Evolutionary conservation across 176 grass and related monocot species (phyloP).

Genomic region (Saccharum spontaneum): DNA sequence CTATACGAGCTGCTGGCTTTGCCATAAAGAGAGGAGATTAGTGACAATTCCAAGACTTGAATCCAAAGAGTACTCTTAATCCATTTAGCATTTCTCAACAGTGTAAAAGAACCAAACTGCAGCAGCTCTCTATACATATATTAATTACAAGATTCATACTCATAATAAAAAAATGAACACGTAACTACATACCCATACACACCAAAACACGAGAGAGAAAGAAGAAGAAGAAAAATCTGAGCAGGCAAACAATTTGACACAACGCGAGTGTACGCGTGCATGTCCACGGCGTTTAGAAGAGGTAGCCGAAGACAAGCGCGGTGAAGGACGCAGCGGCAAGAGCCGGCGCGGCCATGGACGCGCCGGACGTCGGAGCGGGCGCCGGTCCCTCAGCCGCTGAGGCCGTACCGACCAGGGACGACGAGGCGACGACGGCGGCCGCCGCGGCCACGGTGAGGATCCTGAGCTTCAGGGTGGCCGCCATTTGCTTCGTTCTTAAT

Average conservation of each 20-base stretch:
- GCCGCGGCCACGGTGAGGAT: constrained; percentile 31
- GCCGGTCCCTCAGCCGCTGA: constrained; percentile 33
- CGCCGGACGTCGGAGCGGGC: constrained; percentile 36
- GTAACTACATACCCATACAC: not conserved
- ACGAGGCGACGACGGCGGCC: not conserved
- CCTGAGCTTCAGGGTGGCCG: constrained; percentile 41
- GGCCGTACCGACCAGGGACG: constrained; percentile 23
- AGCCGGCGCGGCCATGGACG: constrained; percentile 28
- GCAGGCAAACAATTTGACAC: not conserved
- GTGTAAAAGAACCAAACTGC: not conserved
- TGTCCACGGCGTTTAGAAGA: constrained; percentile 13
- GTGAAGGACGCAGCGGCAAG: constrained; percentile 39
- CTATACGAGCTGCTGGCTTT: too few species aligned
- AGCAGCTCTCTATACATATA: not conserved
- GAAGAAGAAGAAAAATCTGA: not conserved
- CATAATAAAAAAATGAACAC: not conserved
- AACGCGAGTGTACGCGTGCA: not conserved
- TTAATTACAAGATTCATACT: not conserved
- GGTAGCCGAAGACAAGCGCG: constrained; percentile 37
- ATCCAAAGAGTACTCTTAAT: not conserved
- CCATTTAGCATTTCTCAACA: not conserved
- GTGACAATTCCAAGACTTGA: too few species aligned
- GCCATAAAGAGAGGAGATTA: too few species aligned
- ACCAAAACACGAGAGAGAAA: not conserved
- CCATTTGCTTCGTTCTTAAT: constrained; percentile 29